Percentiles rank a stretch among this genome's conserved stretches.
These are phyloP conservation scores for Sporothrix phasma DNA, from an alignment of 2,329 filamentous ascomycete species.

Conservation along the genomic window DNA sequence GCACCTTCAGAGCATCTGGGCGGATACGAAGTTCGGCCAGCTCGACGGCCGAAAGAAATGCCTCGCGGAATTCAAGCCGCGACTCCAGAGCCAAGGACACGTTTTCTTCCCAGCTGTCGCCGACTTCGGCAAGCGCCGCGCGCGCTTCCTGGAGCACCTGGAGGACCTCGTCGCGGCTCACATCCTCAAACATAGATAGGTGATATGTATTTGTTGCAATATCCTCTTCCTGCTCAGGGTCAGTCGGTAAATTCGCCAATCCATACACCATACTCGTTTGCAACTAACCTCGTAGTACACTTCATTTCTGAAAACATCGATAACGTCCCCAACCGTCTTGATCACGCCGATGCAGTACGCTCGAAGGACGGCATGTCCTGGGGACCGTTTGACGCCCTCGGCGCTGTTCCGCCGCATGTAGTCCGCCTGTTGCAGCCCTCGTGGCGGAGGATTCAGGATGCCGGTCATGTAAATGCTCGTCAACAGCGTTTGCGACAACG, in stretches of 20 bases:
- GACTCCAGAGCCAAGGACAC: conserved; percentile 47
- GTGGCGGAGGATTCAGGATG: conserved; percentile 61
- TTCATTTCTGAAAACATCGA: conserved; percentile 66
- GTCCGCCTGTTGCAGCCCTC: conserved; percentile 52
- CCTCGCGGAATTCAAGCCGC: conserved; percentile 57
- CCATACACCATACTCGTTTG: conserved; percentile 27
- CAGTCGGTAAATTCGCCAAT: neutral
- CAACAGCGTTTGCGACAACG: conserved; percentile 87
- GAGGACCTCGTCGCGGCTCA: conserved; percentile 48
- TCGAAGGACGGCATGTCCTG: conserved; percentile 51
- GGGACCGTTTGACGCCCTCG: conserved; percentile 26
- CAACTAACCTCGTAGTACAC: conserved; percentile 68
- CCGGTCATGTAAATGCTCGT: conserved; percentile 86
- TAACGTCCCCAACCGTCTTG: conserved; percentile 72
- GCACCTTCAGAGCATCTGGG: conserved; percentile 37
- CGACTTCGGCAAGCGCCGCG: conserved; percentile 36
- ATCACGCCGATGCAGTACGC: conserved; percentile 80
- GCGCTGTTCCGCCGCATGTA: conserved; percentile 42
- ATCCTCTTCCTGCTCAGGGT: conserved; percentile 65
- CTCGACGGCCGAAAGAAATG: conserved; percentile 48
- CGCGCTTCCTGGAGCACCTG: conserved; percentile 45
- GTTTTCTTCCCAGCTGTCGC: conserved; percentile 31
- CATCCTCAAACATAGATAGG: conserved; percentile 58
- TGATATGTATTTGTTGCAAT: conserved; percentile 90
- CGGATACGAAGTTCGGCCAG: conserved; percentile 36